Evolutionary conservation across 2,329 filamentous ascomycete species (phyloP).

Genomic region (Fusarium sambucinum): DNA sequence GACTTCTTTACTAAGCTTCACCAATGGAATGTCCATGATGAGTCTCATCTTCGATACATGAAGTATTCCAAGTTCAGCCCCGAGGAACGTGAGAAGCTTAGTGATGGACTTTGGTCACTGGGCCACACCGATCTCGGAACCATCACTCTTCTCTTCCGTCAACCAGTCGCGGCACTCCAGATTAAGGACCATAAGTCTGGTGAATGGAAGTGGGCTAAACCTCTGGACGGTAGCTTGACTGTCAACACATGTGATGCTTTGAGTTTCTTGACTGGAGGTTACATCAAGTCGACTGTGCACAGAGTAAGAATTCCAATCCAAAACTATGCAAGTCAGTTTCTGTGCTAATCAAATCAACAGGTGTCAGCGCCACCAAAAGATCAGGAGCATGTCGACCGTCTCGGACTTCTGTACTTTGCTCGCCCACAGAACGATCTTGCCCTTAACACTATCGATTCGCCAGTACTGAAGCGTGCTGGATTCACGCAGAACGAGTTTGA

Average conservation of each 20-base stretch:
- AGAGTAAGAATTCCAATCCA: conserved; percentile 43
- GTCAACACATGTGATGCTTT: conserved; percentile 65
- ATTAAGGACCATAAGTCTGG: conserved; percentile 61
- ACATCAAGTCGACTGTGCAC: conserved; percentile 59
- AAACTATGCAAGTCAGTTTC: accelerated
- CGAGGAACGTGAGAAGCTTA: conserved; percentile 60
- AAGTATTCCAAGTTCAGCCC: conserved; percentile 63
- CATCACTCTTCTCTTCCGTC: conserved; percentile 68
- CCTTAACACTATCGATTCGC: conserved; percentile 55
- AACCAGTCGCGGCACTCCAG: conserved; percentile 69
- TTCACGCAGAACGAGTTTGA: conserved; percentile 56
- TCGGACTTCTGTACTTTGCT: conserved; percentile 65
- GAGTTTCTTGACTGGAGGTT: conserved; percentile 62
- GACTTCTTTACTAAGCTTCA: conserved; percentile 67
- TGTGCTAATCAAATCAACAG: conserved; percentile 27
- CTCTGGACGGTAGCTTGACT: conserved; percentile 63
- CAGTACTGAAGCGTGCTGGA: conserved; percentile 52
- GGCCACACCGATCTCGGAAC: conserved; percentile 70
- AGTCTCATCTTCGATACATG: conserved; percentile 74
- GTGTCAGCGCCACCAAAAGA: conserved; percentile 56
- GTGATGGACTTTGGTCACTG: conserved; percentile 57
- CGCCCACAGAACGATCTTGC: conserved; percentile 57
- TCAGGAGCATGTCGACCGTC: conserved; percentile 59
- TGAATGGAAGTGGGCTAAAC: conserved; percentile 64
- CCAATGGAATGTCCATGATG: conserved; percentile 67